Conservation (phyloP, 2,329 filamentous ascomycete species). For the Cyclaneusma minus region DNA sequence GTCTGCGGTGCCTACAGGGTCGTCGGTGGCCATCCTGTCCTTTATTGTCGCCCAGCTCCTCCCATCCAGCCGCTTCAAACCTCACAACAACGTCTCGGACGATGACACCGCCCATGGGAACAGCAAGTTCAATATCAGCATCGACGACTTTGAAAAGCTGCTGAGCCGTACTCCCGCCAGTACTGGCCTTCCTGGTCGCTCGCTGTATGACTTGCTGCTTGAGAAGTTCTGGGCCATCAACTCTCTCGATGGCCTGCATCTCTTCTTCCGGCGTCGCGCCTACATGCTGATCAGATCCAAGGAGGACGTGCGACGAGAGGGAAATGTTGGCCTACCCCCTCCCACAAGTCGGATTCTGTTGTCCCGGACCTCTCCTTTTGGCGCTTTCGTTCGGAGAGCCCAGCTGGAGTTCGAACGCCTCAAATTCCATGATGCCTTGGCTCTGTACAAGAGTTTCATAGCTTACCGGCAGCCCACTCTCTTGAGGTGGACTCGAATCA, state of each 20-base stretch:
- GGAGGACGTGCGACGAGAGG: slow-evolving; percentile 40
- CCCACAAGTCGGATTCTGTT: slow-evolving; percentile 41
- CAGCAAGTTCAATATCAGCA: slow-evolving; percentile 29
- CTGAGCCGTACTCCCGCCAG: slow-evolving; percentile 34
- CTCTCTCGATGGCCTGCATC: slow-evolving; percentile 65
- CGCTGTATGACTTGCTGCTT: slow-evolving; percentile 79
- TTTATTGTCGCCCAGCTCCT: slow-evolving; percentile 63
- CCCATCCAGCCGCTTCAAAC: slow-evolving; percentile 24
- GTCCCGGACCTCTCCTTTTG: slow-evolving; percentile 62
- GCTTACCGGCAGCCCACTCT: slow-evolving; percentile 66
- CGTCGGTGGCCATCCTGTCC: slow-evolving; percentile 61
- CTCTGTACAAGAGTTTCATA: slow-evolving; percentile 72
- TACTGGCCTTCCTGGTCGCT: slow-evolving; percentile 52
- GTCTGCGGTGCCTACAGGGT: slow-evolving; percentile 48
- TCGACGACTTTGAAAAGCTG: slow-evolving; percentile 44
- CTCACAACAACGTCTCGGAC: slow-evolving; percentile 3
- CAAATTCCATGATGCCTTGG: slow-evolving; percentile 62
- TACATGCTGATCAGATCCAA: slow-evolving; percentile 44
- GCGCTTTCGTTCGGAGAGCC: slow-evolving; percentile 62
- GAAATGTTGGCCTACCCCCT: slow-evolving; percentile 33
- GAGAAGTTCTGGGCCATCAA: slow-evolving; percentile 71
- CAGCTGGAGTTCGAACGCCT: slow-evolving; percentile 67
- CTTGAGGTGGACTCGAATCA: slow-evolving; percentile 37
- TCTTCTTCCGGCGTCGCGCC: slow-evolving; percentile 50
- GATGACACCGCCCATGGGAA: slow-evolving; percentile 1